phyloP scores from a whole-genome alignment of 2,329 filamentous ascomycete genomes.

The Apiospora pterosperma region DNA sequence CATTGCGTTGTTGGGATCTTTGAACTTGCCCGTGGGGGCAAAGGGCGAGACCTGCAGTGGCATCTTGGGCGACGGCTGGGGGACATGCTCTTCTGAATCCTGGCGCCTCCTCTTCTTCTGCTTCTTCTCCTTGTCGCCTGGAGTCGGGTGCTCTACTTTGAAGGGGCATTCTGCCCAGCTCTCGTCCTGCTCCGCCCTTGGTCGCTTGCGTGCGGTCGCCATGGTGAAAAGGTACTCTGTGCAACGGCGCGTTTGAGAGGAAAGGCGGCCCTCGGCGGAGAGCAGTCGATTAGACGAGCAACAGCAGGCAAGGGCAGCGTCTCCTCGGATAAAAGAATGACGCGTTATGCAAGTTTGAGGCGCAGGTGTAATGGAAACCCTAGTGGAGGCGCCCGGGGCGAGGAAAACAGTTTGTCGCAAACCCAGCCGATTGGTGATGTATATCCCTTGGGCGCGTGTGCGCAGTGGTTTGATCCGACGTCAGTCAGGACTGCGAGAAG shows the following conservation, averaged over 20 bases:
- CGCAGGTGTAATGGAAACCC: background rate
- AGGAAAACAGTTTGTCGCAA: background rate
- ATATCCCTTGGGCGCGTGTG: background rate
- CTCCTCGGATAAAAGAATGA: background rate
- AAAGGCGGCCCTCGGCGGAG: background rate
- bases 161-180: slow-evolving; percentile 56
- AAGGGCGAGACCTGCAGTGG: slow-evolving; percentile 53
- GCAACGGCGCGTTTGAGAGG: background rate
- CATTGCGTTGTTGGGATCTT: slow-evolving; percentile 47
- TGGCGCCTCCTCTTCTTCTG: slow-evolving; percentile 42
- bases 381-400: background rate
- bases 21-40: slow-evolving; percentile 51
- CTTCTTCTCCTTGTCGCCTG: slow-evolving; percentile 47
- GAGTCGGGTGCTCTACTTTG: slow-evolving; percentile 40
- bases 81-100: slow-evolving; percentile 38
- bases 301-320: background rate
- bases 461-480: background rate
- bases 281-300: background rate
- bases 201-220: slow-evolving; percentile 47
- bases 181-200: slow-evolving; percentile 43
- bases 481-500: background rate
- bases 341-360: background rate
- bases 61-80: slow-evolving; percentile 28
- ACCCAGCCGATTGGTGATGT: background rate
- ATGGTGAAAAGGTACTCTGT: slow-evolving; percentile 21